Conservation (phyloP, 2,329 filamentous ascomycete genomes). For the Ascochyta clinopodiicola region DNA sequence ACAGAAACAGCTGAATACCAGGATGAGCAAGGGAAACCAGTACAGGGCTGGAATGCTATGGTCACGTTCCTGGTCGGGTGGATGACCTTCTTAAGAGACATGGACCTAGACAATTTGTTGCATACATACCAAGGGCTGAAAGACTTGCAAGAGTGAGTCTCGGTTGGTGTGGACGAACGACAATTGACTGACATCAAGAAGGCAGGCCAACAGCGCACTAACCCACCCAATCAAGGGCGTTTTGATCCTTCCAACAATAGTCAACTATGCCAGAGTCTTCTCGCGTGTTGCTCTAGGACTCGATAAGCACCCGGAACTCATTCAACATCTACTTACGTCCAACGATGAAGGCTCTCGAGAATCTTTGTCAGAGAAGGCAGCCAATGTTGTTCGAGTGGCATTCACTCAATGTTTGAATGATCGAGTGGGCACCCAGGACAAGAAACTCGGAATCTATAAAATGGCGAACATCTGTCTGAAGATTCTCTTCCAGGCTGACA, state of each 20-base stretch:
- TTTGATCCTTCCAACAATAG: slow-evolving; percentile 81
- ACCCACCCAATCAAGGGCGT: slow-evolving; percentile 79
- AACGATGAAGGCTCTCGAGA: slow-evolving; percentile 72
- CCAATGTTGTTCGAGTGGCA: slow-evolving; percentile 86
- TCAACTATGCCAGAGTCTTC: slow-evolving; percentile 80
- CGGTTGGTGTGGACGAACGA: neutral
- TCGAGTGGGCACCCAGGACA: slow-evolving; percentile 65
- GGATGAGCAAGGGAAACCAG: slow-evolving; percentile 61
- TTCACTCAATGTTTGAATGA: slow-evolving; percentile 91
- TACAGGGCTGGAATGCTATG: slow-evolving; percentile 76
- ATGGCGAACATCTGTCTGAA: slow-evolving; percentile 91
- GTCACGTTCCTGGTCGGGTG: slow-evolving; percentile 82
- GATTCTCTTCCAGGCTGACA: slow-evolving; percentile 85
- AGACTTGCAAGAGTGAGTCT: slow-evolving; percentile 73
- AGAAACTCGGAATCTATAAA: slow-evolving; percentile 86
- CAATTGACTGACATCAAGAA: slow-evolving; percentile 16
- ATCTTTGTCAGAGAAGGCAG: slow-evolving; percentile 84
- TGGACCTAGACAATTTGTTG: slow-evolving; percentile 76
- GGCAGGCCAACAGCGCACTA: slow-evolving; percentile 82
- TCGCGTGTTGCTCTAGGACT: slow-evolving; percentile 84
- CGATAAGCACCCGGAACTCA: slow-evolving; percentile 79
- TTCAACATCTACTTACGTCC: slow-evolving; percentile 65
- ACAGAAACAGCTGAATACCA: slow-evolving; percentile 60
- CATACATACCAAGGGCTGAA: slow-evolving; percentile 78
- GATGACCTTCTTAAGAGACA: slow-evolving; percentile 79